Percentiles rank a stretch among this genome's conserved stretches.
Evolutionary conservation across 2,329 filamentous ascomycete species (phyloP).

Genomic region (Colletotrichum spaethianum): DNA sequence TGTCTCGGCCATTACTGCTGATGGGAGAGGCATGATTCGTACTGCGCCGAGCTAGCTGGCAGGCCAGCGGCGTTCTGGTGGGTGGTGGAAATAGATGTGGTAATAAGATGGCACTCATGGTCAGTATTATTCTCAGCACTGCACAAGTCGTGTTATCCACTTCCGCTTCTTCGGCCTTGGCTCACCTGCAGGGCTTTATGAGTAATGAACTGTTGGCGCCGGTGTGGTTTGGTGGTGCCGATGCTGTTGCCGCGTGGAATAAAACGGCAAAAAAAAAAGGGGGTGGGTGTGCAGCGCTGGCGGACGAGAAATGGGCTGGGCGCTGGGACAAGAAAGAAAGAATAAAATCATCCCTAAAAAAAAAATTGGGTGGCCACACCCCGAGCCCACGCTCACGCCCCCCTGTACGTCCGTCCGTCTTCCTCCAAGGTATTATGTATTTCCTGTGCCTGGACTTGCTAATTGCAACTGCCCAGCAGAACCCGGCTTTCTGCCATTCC

Average conservation of each 20-base stretch:
- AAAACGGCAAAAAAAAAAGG: not conserved
- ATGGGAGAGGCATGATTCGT: constrained; percentile 17
- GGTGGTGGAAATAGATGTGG: not conserved
- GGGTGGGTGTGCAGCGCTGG: constrained; percentile 8
- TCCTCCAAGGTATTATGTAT: not conserved
- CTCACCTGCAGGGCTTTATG: constrained; percentile 30
- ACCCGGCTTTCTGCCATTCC: constrained; percentile 33
- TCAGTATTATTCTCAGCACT: not conserved
- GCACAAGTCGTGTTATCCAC: constrained; percentile 6
- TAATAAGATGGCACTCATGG: not conserved
- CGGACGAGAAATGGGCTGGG: not conserved
- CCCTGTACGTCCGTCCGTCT: not conserved
- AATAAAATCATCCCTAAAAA: not conserved
- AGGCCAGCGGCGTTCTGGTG: not conserved
- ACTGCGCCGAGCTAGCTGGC: constrained; percentile 5
- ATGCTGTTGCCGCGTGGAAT: not conserved
- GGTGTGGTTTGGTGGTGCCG: not conserved
- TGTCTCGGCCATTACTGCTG: constrained; percentile 2
- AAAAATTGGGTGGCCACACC: not conserved
- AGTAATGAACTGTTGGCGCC: not conserved
- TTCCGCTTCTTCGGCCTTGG: constrained; percentile 24
- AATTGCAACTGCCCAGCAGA: constrained; percentile 32
- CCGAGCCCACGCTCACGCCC: not conserved
- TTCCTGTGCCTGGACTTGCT: constrained; percentile 23
- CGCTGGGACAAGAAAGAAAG: not conserved